Evolutionary conservation across 2,329 filamentous ascomycete species (phyloP), one percentile per base, ranked within the genome.

Genomic region (Tolypocladium inflatum): DNA sequence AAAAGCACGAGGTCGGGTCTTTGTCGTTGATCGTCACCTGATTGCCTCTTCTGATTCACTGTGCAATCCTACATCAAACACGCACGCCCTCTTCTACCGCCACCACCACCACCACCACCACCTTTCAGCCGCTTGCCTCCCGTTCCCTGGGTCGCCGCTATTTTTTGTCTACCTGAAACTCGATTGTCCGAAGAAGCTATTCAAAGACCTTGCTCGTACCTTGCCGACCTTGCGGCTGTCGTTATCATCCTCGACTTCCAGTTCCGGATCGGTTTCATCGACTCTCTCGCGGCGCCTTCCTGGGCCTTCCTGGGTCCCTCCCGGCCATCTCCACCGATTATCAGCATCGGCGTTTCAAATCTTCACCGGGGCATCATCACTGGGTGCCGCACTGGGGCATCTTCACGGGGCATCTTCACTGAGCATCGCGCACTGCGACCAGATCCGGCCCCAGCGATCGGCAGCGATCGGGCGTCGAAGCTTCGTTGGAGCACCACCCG

Each of bases 21-120:
- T 35, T 21, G 33, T 55, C 38, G 50, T 53, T 52, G 42, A 56
- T 45, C 55, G 17, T 19, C 57, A 39, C 11, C 57, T n/a, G 48
- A 35, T 43, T 57, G 56, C 45, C 55, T 51, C 56, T 45, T 54
- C 58, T 56, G 60, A 61, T 59, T 57, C 60, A 61, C 58, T n/a
- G 39, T 38, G 43, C 43, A 39, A 38, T 23, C 45, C 21, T 26
- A 35, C 42, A 48, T 48, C 26, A 55, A 35, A 52, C 35, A 37
- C 37, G 19, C 54, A 38, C 21, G 39, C 39, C 48, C 37, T 35
- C 55, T 23, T 35, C 55, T 43, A 37, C 45, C 48, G 45, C n/a
- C 55, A 42, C 35, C 33, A 30, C 26, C 37, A 41, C 57, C 30
- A 39, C 55, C 52, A 42, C 45, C 48, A 52, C 21, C 55, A 42